These are phyloP conservation scores for Ochetophila trinervis DNA, from an alignment of 306 rosid species.

Conservation along the genomic window DNA sequence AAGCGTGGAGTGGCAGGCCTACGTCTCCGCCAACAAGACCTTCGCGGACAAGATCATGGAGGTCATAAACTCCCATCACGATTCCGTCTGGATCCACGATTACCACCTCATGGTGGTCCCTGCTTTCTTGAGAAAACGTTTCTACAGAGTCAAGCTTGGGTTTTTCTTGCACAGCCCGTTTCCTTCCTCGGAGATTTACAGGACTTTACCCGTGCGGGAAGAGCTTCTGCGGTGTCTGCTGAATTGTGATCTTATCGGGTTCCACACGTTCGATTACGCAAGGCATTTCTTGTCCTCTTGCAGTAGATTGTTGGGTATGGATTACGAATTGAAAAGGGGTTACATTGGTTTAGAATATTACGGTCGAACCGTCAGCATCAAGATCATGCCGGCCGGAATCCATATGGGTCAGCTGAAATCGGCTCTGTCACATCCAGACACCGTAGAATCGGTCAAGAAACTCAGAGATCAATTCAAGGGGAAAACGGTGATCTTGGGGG, in stretches of 20 bases:
- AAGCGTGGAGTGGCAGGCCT: slow-evolving; percentile 53
- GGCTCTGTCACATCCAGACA: slow-evolving; percentile 30
- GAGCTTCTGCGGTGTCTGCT: slow-evolving; percentile 50
- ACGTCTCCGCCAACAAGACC: slow-evolving; percentile 52
- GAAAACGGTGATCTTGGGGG: slow-evolving; percentile 53
- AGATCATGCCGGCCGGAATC: slow-evolving; percentile 64
- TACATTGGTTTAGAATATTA: slow-evolving; percentile 66
- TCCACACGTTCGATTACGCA: slow-evolving; percentile 72
- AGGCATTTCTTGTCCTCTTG: slow-evolving; percentile 73
- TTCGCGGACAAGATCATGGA: slow-evolving; percentile 63
- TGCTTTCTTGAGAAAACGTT: slow-evolving; percentile 48
- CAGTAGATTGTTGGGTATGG: slow-evolving; percentile 67
- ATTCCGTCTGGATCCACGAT: slow-evolving; percentile 72
- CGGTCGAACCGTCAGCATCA: slow-evolving; percentile 61
- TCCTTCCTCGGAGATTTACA: slow-evolving; percentile 60
- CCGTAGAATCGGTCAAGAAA: slow-evolving; percentile 36
- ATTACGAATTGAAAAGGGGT: slow-evolving; percentile 69
- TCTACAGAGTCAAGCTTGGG: slow-evolving; percentile 51
- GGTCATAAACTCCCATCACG: slow-evolving; percentile 57
- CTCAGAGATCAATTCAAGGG: slow-evolving; percentile 40
- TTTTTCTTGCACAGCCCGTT: slow-evolving; percentile 63
- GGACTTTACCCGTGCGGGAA: slow-evolving; percentile 55
- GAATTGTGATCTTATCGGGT: slow-evolving; percentile 71
- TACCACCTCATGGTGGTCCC: slow-evolving; percentile 74
- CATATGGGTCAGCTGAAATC: slow-evolving; percentile 64